Evolutionary conservation across 2,329 filamentous ascomycete genomes (phyloP), one percentile per base, ranked within the genome.

Genomic region (Scedosporium dehoogii): DNA sequence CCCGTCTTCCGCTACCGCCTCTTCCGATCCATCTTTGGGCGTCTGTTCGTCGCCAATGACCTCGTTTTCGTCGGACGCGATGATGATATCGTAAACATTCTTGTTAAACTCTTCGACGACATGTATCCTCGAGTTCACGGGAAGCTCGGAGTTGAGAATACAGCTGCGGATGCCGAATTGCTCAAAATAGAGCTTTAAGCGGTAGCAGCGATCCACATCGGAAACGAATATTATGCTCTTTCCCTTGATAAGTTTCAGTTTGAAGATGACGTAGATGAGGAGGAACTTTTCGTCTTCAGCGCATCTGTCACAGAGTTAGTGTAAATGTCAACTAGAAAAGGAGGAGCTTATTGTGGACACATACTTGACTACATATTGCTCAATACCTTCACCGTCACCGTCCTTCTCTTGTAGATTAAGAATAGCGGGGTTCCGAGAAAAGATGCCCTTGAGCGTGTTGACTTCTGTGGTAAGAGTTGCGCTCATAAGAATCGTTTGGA

Each of bases 281-380:
- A 99, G 77, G 70, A 97, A 99, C 72, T 99, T 99, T 70, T 97
- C 94, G 67, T 97, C 93, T 75, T 99, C 94, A n/a, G 85, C 91
- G 68, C 92, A 96, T 71, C 85, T 88, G 25, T 61, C 21, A 55
- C 6, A 41, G 58, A 6, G 58, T 61, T 68, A 57, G 69, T 65
- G 27, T 60, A 41, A 27, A 6, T 12, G 29, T 6, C 6, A 41
- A 16, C 56, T 60, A 69, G 62, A 10, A 62, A 10, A 62, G 60
- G 41, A 68, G 44, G 51, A 6, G 21, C 12, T 3, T 7, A 16
- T 9, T 14, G 18, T 25, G 51, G n/a, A 58, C 10, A 70, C 81
- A 66, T 75, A 89, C 82, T 87, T 91, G 66, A 97, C 89, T 33
- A 92, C 86, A 70, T 92, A 96, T 76, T 97, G 94, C 62, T 86